Evolutionary conservation across 2,329 filamentous ascomycete species (phyloP), one percentile per base, ranked within the genome.

Genomic region (Botrytis pseudocinerea): DNA sequence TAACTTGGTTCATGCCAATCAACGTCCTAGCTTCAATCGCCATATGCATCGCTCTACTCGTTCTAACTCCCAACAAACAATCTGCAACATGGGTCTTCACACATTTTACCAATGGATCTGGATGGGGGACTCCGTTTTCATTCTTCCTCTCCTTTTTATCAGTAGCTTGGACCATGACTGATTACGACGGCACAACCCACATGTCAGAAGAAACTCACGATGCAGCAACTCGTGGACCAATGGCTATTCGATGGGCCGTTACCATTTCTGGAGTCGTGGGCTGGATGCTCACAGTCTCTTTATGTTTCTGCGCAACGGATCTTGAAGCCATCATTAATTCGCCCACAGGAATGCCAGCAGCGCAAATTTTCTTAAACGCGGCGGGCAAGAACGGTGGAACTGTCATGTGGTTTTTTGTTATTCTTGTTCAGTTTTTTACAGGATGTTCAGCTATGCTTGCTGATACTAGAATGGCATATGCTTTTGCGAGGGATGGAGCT

Each of bases 121-220:
- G 89, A 40, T 91, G 89, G 88, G 86, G 86, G 18, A 88, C 85
- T 35, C 25, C 54, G 14, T 90, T 91, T 75, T 91, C 89, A 0
- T 91, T 91, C 76, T 83, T 91, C 16, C 82, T 91, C 10, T 84
- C 83, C 40, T 88, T 88, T 76, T 80, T 88, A 9, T 87, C 86
- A 25, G 86, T 88, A 22, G 85, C 86, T 35, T 88, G 86, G 86
- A 90, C 88, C n/a, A 91, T 91, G 89, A 91, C 89, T 9, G 89
- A 91, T 78, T 91, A 91, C 78, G 89, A 91, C 76, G 89, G 87
- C 63, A 91, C 89, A 18, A 90, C 89, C 9, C 89, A 91, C 77
- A 90, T 91, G 86, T 90, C 88, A 2, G 89, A 91, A 82, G 89
- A 91, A 81, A 90, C 88, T 0, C 88, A 90, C 76, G 87, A 91